These are phyloP conservation scores for Lasiodiplodia sp. DNA, from an alignment of 2,329 filamentous ascomycete genomes.

Conservation along the genomic window DNA sequence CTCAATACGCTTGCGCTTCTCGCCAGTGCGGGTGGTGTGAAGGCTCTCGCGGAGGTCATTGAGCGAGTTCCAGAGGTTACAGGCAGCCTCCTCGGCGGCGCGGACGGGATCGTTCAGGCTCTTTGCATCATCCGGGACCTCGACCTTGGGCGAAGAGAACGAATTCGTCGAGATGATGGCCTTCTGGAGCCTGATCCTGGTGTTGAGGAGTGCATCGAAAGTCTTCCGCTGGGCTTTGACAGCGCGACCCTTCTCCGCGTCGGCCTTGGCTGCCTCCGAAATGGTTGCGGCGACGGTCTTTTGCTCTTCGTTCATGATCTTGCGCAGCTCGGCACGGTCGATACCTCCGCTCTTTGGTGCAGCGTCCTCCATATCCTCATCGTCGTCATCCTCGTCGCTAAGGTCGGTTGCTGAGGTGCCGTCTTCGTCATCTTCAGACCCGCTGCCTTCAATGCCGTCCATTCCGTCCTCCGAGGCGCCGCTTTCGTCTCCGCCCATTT, in stretches of 20 bases:
- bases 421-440: constrained; percentile 40
- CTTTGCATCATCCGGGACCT: constrained; percentile 42
- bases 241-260: constrained; percentile 83
- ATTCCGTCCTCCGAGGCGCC: constrained; percentile 47
- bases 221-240: constrained; percentile 85
- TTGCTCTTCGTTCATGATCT: constrained; percentile 72
- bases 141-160: constrained; percentile 54
- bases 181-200: constrained; percentile 92
- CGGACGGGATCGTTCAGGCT: constrained; percentile 61
- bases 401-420: constrained; percentile 13
- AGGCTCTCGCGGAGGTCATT: constrained; percentile 72
- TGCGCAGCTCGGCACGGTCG: constrained; percentile 66
- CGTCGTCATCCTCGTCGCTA: constrained; percentile 39
- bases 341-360: constrained; percentile 32
- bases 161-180: constrained; percentile 84
- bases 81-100: constrained; percentile 84
- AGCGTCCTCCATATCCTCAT: constrained; percentile 34
- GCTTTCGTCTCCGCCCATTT: constrained; percentile 61
- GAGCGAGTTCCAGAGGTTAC: constrained; percentile 84
- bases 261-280: constrained; percentile 72
- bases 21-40: constrained; percentile 58
- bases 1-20: constrained; percentile 64
- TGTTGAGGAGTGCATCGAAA: constrained; percentile 88
- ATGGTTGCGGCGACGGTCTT: constrained; percentile 70
- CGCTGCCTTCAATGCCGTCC: constrained; percentile 46